Conservation (phyloP, 495 filamentous ascomycete genomes). For the Astrocystis sublimbata region DNA sequence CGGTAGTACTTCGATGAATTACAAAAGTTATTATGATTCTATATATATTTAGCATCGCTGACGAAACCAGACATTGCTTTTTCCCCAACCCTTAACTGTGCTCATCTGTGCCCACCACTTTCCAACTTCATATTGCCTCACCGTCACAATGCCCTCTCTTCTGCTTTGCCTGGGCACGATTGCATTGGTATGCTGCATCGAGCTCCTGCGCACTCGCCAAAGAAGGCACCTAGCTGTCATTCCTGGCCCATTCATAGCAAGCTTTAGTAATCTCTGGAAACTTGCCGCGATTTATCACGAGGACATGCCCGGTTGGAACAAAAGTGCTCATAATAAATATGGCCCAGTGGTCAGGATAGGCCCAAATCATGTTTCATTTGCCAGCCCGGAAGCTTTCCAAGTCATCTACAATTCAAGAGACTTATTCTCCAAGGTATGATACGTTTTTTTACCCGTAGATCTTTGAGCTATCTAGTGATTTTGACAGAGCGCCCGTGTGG, state of each 20-base stretch:
- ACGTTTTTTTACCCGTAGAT: background rate
- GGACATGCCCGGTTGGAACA: background rate
- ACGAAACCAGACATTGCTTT: too few species aligned
- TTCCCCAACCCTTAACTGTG: too few species aligned
- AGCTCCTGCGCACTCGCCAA: background rate
- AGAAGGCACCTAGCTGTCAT: background rate
- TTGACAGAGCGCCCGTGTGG: background rate
- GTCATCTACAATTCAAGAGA: conserved; percentile 13
- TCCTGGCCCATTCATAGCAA: background rate
- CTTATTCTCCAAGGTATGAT: background rate
- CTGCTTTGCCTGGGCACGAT: background rate
- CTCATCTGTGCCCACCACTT: background rate
- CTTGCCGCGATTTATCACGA: background rate
- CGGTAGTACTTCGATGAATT: too few species aligned
- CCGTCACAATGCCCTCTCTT: background rate
- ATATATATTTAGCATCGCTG: too few species aligned
- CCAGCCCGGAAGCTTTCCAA: conserved; percentile 16
- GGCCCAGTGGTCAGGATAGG: conserved; percentile 30
- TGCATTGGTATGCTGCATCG: background rate
- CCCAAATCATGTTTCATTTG: conserved; percentile 27
- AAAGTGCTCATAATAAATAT: background rate
- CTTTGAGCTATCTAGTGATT: background rate
- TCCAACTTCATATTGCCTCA: background rate
- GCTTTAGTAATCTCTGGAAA: background rate
- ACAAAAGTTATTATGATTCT: too few species aligned